Evolutionary conservation across 306 rosid genomes (phyloP).

Genomic region (Prinsepia uniflora): DNA sequence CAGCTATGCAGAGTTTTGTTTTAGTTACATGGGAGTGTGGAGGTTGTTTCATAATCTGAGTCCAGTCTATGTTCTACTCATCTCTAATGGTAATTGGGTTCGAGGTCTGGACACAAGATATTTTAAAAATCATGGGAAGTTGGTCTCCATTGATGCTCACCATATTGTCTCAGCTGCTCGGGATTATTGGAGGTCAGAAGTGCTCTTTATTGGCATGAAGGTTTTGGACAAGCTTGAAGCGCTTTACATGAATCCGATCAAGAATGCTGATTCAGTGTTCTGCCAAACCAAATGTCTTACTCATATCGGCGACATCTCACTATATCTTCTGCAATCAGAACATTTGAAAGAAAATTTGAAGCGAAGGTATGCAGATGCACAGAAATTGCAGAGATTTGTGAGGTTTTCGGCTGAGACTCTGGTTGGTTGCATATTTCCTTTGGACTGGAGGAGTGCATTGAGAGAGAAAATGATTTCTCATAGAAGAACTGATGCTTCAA

Average conservation of each 20-base stretch:
- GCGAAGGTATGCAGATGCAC: slow-evolving; percentile 1
- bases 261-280: slow-evolving; percentile 16
- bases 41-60: slow-evolving; percentile 20
- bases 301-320: slow-evolving; percentile 43
- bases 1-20: slow-evolving; percentile 40
- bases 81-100: slow-evolving; percentile 62
- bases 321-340: slow-evolving; percentile 40
- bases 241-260: slow-evolving; percentile 27
- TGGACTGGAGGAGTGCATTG: slow-evolving; percentile 40
- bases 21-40: slow-evolving; percentile 55
- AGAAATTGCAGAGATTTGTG: slow-evolving; percentile 17
- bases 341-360: slow-evolving; percentile 37
- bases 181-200: slow-evolving; percentile 53
- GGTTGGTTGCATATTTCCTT: slow-evolving; percentile 27
- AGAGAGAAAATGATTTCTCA: slow-evolving; percentile 36
- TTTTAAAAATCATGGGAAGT: slow-evolving; percentile 33
- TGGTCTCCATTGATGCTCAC: slow-evolving; percentile 34
- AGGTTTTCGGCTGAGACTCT: slow-evolving; percentile 26
- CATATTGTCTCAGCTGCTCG: slow-evolving; percentile 36
- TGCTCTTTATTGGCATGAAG: slow-evolving; percentile 40
- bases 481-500: slow-evolving; percentile 24
- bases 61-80: slow-evolving; percentile 36
- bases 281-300: slow-evolving; percentile 33
- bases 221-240: slow-evolving; percentile 47
- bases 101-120: slow-evolving; percentile 25